These are phyloP conservation scores for Trichoderma aggressivum DNA, from an alignment of 2,329 filamentous ascomycete genomes.

Conservation along the genomic window DNA sequence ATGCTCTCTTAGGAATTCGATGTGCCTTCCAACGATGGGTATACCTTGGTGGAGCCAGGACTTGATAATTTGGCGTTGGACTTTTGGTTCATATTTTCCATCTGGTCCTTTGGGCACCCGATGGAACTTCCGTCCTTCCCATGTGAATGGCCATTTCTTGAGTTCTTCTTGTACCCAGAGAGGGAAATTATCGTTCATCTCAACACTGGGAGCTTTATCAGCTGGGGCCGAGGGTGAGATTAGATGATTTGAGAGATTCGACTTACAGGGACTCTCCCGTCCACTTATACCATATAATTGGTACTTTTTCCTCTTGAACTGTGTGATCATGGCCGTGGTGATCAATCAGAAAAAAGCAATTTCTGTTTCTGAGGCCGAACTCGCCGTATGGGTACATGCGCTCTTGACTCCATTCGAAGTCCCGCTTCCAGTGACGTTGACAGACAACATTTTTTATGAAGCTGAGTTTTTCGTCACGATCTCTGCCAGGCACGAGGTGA, in stretches of 20 bases:
- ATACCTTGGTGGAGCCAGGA: not conserved
- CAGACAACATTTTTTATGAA: not conserved
- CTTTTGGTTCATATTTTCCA: not conserved
- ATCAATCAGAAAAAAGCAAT: not conserved
- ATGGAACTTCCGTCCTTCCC: not conserved
- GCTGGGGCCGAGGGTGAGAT: not conserved
- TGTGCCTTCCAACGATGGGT: not conserved
- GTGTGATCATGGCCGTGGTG: not conserved
- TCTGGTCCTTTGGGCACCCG: not conserved
- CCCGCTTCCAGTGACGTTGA: not conserved
- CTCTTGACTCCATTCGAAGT: not conserved
- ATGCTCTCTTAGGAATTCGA: not conserved
- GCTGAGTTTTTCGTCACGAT: not conserved
- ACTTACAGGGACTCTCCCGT: not conserved
- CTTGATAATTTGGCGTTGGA: not conserved
- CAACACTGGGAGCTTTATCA: not conserved
- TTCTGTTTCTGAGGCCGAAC: not conserved
- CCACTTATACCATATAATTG: not conserved
- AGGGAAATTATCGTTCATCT: not conserved
- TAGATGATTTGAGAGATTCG: not conserved
- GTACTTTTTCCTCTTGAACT: not conserved
- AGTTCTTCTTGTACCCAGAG: not conserved
- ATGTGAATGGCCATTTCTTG: not conserved
- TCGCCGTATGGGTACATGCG: not conserved
- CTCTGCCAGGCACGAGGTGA: not conserved